Conservation (phyloP, 164 flowering plant genomes). For the Dillenia suffruticosa region DNA sequence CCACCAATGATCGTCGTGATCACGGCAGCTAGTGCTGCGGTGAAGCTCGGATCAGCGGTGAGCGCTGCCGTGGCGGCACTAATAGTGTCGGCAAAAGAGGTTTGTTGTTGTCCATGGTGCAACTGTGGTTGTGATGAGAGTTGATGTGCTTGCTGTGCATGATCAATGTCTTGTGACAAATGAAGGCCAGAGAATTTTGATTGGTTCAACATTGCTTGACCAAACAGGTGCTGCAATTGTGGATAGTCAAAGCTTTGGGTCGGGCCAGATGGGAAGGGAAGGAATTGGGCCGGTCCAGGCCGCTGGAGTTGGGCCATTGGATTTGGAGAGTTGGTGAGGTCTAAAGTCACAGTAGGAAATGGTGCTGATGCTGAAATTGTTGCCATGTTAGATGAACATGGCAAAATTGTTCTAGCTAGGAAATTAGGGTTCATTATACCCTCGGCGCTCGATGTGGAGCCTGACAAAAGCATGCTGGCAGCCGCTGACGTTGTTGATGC, state of each 20-base stretch:
- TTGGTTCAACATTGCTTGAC: constrained; percentile 47
- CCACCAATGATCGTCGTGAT: constrained; percentile 52
- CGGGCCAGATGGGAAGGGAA: constrained; percentile 17
- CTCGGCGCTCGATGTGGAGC: constrained; percentile 67
- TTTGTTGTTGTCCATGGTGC: constrained; percentile 15
- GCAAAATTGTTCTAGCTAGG: constrained; percentile 61
- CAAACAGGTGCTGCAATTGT: constrained; percentile 31
- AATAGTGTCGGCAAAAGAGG: constrained; percentile 34
- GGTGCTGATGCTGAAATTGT: constrained; percentile 79
- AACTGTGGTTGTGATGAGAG: neutral
- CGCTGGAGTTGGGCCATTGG: constrained; percentile 34
- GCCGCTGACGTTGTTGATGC: constrained; percentile 75
- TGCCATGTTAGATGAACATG: constrained; percentile 67
- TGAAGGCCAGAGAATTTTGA: constrained; percentile 71
- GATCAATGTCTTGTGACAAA: constrained; percentile 26
- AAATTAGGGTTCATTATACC: constrained; percentile 60
- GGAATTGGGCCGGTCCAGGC: constrained; percentile 30
- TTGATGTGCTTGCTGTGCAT: constrained; percentile 15
- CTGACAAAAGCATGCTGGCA: constrained; percentile 69
- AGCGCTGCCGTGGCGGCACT: constrained; percentile 66
- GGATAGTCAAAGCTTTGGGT: constrained; percentile 17
- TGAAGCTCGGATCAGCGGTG: constrained; percentile 68
- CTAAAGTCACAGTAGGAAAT: constrained; percentile 68
- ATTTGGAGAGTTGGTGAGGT: constrained; percentile 51
- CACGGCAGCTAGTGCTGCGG: constrained; percentile 68